Evolutionary conservation across 177 flowering plant genomes (phyloP), one percentile per base, ranked within the genome.

Genomic region (Vitis hybrid): DNA sequence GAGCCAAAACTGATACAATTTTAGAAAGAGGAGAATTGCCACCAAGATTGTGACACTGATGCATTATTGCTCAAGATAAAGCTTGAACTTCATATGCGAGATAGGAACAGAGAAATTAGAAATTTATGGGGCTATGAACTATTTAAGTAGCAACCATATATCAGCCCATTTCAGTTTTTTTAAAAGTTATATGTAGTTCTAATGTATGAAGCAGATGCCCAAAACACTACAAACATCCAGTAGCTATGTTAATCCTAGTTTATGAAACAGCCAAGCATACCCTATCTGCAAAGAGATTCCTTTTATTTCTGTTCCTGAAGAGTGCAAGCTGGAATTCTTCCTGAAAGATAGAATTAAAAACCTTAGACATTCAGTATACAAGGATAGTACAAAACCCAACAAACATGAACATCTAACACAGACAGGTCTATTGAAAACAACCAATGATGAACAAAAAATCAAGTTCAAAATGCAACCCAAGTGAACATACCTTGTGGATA

Each of bases 311-410:
- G 75, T 82, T 87, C 68, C 80, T 77, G 77, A 87, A 82, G 4
- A 84, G 82, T 3, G 86, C 89, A 59, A 88, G 73, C 69, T 88
- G 86, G 49, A 88, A 80, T 72, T 88, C 89, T 67, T 88, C 91
- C 89, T 86, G 81, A 47, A 31, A 55, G 33, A 52, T 53, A 13
- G 4, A 47, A 15, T 3, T 3, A 15, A 9, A 59, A 31, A 33
- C 3, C 28, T 49, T n/a, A 62, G 1, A 22, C 9, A 17, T n/a
- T 14, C 11, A 59, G 28, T 20, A 51, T 14, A 50, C 38, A 33
- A 12, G 49, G 53, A 11, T 4, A 28, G 15, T 13, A 38, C 13
- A 4, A 52, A 28, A 14, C 38, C 44, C 3, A 28, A 11, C 50
- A 67, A 31, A 28, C 4, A 31, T 62, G 24, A 33, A 24, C 17